Percentiles rank a stretch among this genome's conserved stretches.
Conservation (phyloP, 2,329 filamentous ascomycete species). For the Ceratocystis eucalypticola region DNA sequence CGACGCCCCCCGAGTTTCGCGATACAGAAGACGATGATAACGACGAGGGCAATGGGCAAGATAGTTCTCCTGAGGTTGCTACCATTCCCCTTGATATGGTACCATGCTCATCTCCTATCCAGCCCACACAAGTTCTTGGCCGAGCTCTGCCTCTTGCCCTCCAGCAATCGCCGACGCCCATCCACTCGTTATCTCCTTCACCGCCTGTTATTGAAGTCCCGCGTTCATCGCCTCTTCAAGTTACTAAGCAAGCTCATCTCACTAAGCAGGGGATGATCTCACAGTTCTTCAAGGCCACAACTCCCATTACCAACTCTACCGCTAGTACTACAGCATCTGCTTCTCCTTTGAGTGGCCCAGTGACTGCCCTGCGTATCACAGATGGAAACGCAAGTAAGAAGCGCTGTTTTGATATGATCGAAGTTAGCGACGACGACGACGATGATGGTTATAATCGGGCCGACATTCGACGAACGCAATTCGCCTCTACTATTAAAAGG, state of each 20-base stretch:
- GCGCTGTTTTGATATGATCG: constrained; percentile 19
- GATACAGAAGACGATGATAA: neutral
- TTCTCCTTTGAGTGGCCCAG: neutral
- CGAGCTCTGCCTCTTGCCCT: constrained; percentile 10
- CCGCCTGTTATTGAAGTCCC: constrained; percentile 57
- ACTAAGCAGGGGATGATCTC: constrained; percentile 28
- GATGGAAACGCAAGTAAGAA: constrained; percentile 15
- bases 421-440: constrained; percentile 38
- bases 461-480: constrained; percentile 49
- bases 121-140: constrained; percentile 35
- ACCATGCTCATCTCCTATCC: constrained; percentile 32
- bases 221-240: constrained; percentile 61
- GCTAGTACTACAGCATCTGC: constrained; percentile 16
- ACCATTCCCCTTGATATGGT: constrained; percentile 26
- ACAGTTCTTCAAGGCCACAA: constrained; percentile 21
- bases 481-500: constrained; percentile 23
- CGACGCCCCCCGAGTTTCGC: constrained; percentile 9
- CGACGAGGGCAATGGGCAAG: constrained; percentile 11
- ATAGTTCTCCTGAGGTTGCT: constrained; percentile 26
- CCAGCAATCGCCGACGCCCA: constrained; percentile 20
- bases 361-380: neutral
- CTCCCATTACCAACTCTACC: constrained; percentile 23
- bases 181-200: constrained; percentile 30
- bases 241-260: neutral
- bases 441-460: constrained; percentile 45